Evolutionary conservation across 2,329 filamentous ascomycete genomes (phyloP).

Genomic region (Clonostachys chloroleuca): DNA sequence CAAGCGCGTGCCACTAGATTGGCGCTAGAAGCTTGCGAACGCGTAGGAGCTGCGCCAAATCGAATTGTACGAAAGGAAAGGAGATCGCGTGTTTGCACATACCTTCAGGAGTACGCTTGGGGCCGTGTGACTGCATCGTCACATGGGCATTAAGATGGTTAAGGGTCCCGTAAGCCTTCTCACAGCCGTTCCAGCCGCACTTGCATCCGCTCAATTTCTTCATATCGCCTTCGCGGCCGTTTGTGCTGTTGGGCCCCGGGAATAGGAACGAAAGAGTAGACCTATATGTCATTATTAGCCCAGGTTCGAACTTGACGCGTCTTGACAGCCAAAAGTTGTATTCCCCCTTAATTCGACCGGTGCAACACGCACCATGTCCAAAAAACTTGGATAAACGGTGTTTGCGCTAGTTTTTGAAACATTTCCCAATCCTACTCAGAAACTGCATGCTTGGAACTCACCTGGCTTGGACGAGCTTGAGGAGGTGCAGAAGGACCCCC

Average conservation of each 20-base stretch:
- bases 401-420: too few relatives aligned
- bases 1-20: too few relatives aligned
- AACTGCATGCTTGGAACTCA: slow-evolving; percentile 29
- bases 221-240: slow-evolving; percentile 85
- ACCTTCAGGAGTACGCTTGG: slow-evolving; percentile 97
- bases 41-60: not conserved
- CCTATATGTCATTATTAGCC: slow-evolving; percentile 40
- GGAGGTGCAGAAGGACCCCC: slow-evolving; percentile 51
- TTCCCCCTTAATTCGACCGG: too few relatives aligned
- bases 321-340: too few relatives aligned
- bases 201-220: slow-evolving; percentile 99
- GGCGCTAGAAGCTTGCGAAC: too few relatives aligned
- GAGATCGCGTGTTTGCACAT: slow-evolving; percentile 15
- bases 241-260: slow-evolving; percentile 97
- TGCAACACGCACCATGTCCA: not conserved
- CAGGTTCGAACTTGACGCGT: not conserved
- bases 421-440: too few relatives aligned
- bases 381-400: not conserved
- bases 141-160: slow-evolving; percentile 98
- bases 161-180: slow-evolving; percentile 96
- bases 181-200: slow-evolving; percentile 96
- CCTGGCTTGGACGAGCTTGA: slow-evolving; percentile 54
- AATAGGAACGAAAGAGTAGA: slow-evolving; percentile 97
- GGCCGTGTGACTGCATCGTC: slow-evolving; percentile 95
- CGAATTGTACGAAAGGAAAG: not conserved